Base-by-base conservation (phyloP, 169 alveolate genomes). In the Cryptosporidium ubiquitum region DNA sequence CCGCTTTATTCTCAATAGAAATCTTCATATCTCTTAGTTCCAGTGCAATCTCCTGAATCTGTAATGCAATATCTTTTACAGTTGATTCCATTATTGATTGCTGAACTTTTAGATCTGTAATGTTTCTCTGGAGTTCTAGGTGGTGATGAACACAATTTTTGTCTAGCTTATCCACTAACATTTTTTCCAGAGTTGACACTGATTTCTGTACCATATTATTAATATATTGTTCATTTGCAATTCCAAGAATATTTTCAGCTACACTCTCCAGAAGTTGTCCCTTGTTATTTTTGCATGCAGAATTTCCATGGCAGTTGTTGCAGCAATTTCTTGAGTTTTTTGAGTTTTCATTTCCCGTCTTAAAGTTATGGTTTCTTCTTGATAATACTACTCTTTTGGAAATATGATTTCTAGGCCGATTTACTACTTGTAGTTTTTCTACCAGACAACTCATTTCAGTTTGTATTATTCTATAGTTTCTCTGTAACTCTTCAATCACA, bases 401-500 rank as follows among this genome's bases (percentile, higher is more conserved):
- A 37, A 44, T 40, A 58, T 60, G 61, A 40, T 64, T 79, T 37
- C 37, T 73, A 3, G 61, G 85, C 1, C 71, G 42, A 79, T 64
- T 79, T 26, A 79, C 61, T 12, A 60, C 39, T 18, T 64, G 73
- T 29, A 64, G 33, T n/a, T 64, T 79, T 42, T 79, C 89, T 29
- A 79, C 75, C 31, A 79, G 20, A 23, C 75, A 79, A 42, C 68
- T 64, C 89, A 79, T 79, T 64, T 79, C 89, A 0, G 89, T 64
- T 40, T 79, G 89, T 40, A 79, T 79, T 31, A 79, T 79, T 79
- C 26, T 79, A 64, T 79, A 79, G 37, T 79, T 79, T 42, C 89
- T 58, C 42, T 79, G 89, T 40, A 79, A 40, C 18, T 79, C 89
- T 31, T 79, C 89, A 9, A 79, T 79, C n/a, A 79, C 74, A 61